Percentiles rank a stretch among this genome's conserved stretches.
phyloP scores from a whole-genome alignment of 1,284 basidiomycete genomes.

The Ceratobasidium sp. region DNA sequence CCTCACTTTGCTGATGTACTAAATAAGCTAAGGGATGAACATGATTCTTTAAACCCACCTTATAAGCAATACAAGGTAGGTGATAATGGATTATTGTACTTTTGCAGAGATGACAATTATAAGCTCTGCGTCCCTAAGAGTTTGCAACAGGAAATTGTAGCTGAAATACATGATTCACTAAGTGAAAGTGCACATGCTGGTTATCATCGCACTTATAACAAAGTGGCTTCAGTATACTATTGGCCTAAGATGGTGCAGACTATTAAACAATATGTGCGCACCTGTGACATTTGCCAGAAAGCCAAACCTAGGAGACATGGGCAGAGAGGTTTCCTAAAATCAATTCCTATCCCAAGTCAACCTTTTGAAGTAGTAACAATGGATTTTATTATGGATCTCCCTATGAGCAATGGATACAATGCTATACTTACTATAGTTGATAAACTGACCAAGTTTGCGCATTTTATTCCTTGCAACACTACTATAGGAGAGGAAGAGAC shows the following conservation, averaged over 20 bases:
- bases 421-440: slow-evolving; percentile 56
- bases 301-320: slow-evolving; percentile 52
- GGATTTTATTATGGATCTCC: slow-evolving; percentile 61
- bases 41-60: slow-evolving; percentile 2
- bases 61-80: slow-evolving; percentile 45
- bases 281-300: slow-evolving; percentile 58
- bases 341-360: slow-evolving; percentile 54
- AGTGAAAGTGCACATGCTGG: slow-evolving; percentile 54
- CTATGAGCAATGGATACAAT: slow-evolving; percentile 53
- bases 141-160: slow-evolving; percentile 47
- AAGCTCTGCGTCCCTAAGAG: slow-evolving; percentile 50
- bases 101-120: slow-evolving; percentile 48
- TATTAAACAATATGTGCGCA: slow-evolving; percentile 49
- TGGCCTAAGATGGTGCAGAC: slow-evolving; percentile 55
- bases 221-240: slow-evolving; percentile 49
- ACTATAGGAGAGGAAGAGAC: slow-evolving; percentile 41
- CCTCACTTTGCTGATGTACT: slow-evolving; percentile 17
- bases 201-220: slow-evolving; percentile 49
- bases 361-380: slow-evolving; percentile 59
- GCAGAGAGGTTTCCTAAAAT: slow-evolving; percentile 55
- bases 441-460: slow-evolving; percentile 56
- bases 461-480: slow-evolving; percentile 53
- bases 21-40: not conserved
- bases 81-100: slow-evolving; percentile 50
- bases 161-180: slow-evolving; percentile 50